A percentile compares a stretch with the other conserved stretches of the same genome.
These are phyloP conservation scores for Suillus sp. DNA, from an alignment of 768 basidiomycete species.

Conservation along the genomic window DNA sequence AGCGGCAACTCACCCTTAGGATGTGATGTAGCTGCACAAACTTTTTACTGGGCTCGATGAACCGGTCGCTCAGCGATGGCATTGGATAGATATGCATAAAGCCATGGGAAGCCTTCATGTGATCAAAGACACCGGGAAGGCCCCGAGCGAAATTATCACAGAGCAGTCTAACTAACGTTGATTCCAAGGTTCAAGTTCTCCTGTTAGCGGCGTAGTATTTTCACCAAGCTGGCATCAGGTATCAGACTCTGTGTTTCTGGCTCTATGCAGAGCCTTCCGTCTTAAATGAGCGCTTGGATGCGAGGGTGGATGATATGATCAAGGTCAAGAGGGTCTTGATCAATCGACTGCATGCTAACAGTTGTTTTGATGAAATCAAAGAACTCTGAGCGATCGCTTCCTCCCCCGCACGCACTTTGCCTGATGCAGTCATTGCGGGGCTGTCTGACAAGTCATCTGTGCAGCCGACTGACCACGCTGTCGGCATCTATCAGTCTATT, in stretches of 20 bases:
- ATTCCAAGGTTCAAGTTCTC: slow-evolving; percentile 51
- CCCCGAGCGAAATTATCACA: slow-evolving; percentile 65
- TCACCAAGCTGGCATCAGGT: slow-evolving; percentile 48
- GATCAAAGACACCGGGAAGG: slow-evolving; percentile 67
- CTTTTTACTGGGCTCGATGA: slow-evolving; percentile 75
- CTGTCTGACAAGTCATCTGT: slow-evolving; percentile 7
- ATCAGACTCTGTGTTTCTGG: slow-evolving; percentile 89
- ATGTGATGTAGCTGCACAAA: slow-evolving; percentile 63
- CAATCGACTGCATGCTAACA: slow-evolving; percentile 4
- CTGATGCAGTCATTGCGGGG: neutral
- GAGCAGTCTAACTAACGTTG: slow-evolving; percentile 53
- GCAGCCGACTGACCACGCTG: slow-evolving; percentile 56
- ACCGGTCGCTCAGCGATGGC: slow-evolving; percentile 80
- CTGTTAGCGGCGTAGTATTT: neutral
- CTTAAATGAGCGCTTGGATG: slow-evolving; percentile 70
- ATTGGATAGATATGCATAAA: slow-evolving; percentile 94
- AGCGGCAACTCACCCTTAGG: slow-evolving; percentile 54
- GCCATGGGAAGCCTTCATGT: slow-evolving; percentile 79
- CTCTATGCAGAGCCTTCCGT: slow-evolving; percentile 70
- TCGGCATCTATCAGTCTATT: slow-evolving; percentile 94
- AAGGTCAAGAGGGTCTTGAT: slow-evolving; percentile 46
- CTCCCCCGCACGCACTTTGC: neutral
- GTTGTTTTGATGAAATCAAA: slow-evolving; percentile 75
- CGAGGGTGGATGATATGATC: slow-evolving; percentile 88
- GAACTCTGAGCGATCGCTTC: slow-evolving; percentile 42